Evolutionary conservation across 1,284 basidiomycete species (phyloP).

Genomic region (Fomes fomentarius): DNA sequence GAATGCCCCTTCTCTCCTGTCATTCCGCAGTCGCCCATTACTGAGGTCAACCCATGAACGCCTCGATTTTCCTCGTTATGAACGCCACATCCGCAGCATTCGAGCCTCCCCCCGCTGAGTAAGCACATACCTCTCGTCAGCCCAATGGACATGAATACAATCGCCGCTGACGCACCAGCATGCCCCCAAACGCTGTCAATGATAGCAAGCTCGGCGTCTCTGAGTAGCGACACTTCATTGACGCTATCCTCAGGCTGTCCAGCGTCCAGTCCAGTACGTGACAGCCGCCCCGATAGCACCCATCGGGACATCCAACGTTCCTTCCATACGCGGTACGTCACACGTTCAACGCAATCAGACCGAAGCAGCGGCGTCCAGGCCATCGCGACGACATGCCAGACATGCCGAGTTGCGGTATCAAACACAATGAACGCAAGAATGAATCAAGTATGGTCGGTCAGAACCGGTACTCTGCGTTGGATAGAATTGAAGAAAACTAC

Average conservation of each 20-base stretch:
- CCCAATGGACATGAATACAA: background rate
- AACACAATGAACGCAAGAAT: background rate
- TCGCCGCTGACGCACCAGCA: slow-evolving; percentile 13
- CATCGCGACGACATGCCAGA: background rate
- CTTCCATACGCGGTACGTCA: no score
- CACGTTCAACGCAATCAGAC: background rate
- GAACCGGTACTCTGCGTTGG: background rate
- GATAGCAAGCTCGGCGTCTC: slow-evolving; percentile 15
- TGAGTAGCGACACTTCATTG: slow-evolving; percentile 18
- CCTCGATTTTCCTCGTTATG: slow-evolving; percentile 21
- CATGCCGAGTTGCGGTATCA: background rate
- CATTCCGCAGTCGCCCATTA: no score
- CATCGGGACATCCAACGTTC: no score
- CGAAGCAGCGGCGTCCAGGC: background rate
- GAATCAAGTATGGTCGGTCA: no score
- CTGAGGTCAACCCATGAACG: slow-evolving; percentile 13
- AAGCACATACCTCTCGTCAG: background rate
- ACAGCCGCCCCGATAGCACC: no score
- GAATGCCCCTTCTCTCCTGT: no score
- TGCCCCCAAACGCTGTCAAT: slow-evolving; percentile 27
- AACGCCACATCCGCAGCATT: slow-evolving; percentile 22
- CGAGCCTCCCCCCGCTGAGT: slow-evolving; percentile 21
- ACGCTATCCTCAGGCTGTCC: slow-evolving; percentile 23
- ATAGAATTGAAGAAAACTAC: slow-evolving; percentile 17
- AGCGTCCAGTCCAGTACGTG: background rate